A percentile compares a stretch with the other conserved stretches of the same genome.
Evolutionary conservation across 2,329 filamentous ascomycete genomes (phyloP).

Genomic region (Bisporella sp.): DNA sequence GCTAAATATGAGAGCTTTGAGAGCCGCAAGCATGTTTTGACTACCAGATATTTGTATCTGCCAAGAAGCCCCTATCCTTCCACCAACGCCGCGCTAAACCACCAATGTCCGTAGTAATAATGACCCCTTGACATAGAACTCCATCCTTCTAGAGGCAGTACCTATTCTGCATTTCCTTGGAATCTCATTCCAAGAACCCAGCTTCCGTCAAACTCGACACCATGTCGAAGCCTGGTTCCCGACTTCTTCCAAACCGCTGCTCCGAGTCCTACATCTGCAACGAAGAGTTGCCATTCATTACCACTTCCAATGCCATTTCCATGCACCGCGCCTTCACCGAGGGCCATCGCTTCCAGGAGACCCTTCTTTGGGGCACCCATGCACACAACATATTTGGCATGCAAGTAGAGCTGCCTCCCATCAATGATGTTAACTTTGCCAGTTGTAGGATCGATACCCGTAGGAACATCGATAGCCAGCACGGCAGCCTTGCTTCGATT

Average conservation of each 20-base stretch:
- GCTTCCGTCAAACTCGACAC: slow-evolving; percentile 79
- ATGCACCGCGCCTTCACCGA: slow-evolving; percentile 20
- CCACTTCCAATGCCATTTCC: slow-evolving; percentile 23
- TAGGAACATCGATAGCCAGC: slow-evolving; percentile 84
- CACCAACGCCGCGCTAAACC: no score
- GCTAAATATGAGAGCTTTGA: no score
- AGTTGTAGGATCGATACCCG: slow-evolving; percentile 74
- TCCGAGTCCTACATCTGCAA: slow-evolving; percentile 82
- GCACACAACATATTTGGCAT: slow-evolving; percentile 75
- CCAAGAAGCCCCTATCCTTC: slow-evolving; percentile 16
- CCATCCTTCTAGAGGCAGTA: no score
- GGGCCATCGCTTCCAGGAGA: slow-evolving; percentile 62
- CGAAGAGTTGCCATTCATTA: slow-evolving; percentile 65
- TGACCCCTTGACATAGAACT: no score
- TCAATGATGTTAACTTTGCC: slow-evolving; percentile 63
- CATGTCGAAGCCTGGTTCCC: slow-evolving; percentile 71
- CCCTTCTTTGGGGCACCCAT: slow-evolving; percentile 85
- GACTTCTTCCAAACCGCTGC: slow-evolving; percentile 80
- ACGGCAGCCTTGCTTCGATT: slow-evolving; percentile 81
- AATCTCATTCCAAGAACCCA: slow-evolving; percentile 70
- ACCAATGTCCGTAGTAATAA: no score
- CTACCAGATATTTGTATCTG: no score
- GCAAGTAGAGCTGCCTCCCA: slow-evolving; percentile 71
- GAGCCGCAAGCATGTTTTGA: no score
- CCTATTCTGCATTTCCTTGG: slow-evolving; percentile 18